Conservation (phyloP, 495 filamentous ascomycete genomes). For the Penicillium malachiteum region DNA sequence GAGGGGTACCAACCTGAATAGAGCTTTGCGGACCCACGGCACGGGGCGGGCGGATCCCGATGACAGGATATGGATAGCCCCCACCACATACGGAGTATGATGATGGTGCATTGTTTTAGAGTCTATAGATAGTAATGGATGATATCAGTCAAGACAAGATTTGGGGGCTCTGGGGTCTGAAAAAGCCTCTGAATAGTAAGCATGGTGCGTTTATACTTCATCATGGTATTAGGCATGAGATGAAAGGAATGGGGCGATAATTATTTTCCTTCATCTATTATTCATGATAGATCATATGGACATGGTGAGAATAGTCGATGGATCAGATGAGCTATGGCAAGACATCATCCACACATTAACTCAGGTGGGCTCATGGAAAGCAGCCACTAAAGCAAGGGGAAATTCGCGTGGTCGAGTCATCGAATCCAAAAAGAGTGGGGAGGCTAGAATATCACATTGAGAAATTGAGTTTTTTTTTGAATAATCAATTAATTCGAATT, state of each 20-base stretch:
- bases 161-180: neutral
- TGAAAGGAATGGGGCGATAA: too few species aligned
- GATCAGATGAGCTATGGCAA: constrained; percentile 18
- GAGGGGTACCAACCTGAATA: neutral
- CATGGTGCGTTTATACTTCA: too few species aligned
- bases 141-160: neutral
- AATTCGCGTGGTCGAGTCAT: neutral
- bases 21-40: constrained; percentile 9
- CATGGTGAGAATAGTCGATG: constrained; percentile 2
- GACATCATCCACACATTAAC: constrained; percentile 1
- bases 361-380: constrained; percentile 3
- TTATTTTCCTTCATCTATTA: neutral
- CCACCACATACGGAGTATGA: neutral
- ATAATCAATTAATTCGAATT: neutral
- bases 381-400: constrained; percentile 1
- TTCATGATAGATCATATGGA: constrained; percentile 1
- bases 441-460: too few species aligned
- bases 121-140: neutral
- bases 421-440: too few species aligned
- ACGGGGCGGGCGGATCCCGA: constrained; percentile 23
- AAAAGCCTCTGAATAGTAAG: too few species aligned
- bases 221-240: too few species aligned
- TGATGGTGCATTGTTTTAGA: neutral
- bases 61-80: neutral
- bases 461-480: neutral